Percentiles rank a stretch among this genome's conserved stretches.
Evolutionary conservation across 106 monocot genomes (phyloP).

Genomic region (Apostasia ramifera): DNA sequence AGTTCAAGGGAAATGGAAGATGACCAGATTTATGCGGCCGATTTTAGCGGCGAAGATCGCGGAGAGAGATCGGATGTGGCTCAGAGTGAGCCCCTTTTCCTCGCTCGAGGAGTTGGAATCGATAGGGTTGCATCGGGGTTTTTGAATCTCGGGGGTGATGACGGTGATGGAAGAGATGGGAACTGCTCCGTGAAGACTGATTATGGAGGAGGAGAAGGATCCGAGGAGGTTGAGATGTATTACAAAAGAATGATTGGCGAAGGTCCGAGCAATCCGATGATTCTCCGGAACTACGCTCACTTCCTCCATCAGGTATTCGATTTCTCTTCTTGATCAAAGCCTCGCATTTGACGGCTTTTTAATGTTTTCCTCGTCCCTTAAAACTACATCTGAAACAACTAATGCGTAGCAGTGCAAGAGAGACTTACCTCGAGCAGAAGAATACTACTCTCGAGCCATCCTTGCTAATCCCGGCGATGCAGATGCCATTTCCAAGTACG

Average conservation of each 20-base stretch:
- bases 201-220: constrained; percentile 19
- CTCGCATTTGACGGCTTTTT: neutral
- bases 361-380: neutral
- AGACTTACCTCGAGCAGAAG: constrained; percentile 51
- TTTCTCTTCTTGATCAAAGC: neutral
- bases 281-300: constrained; percentile 69
- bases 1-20: neutral
- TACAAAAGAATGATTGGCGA: constrained; percentile 70
- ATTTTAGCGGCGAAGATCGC: constrained; percentile 9
- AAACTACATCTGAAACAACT: too few species aligned
- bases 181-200: neutral
- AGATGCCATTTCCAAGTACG: constrained; percentile 67
- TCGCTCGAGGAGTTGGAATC: constrained; percentile 65
- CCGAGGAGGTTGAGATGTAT: constrained; percentile 43
- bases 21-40: constrained; percentile 5
- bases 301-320: constrained; percentile 63
- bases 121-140: constrained; percentile 40
- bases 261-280: constrained; percentile 50
- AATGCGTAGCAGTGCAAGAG: constrained; percentile 29
- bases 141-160: constrained; percentile 8
- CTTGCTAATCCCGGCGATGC: constrained; percentile 68
- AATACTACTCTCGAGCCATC: constrained; percentile 73
- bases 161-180: constrained; percentile 17
- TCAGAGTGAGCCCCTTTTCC: constrained; percentile 36
- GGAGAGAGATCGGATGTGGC: neutral